Base-by-base conservation (phyloP, 2,329 filamentous ascomycete genomes). In the Fusarium denticulatum region DNA sequence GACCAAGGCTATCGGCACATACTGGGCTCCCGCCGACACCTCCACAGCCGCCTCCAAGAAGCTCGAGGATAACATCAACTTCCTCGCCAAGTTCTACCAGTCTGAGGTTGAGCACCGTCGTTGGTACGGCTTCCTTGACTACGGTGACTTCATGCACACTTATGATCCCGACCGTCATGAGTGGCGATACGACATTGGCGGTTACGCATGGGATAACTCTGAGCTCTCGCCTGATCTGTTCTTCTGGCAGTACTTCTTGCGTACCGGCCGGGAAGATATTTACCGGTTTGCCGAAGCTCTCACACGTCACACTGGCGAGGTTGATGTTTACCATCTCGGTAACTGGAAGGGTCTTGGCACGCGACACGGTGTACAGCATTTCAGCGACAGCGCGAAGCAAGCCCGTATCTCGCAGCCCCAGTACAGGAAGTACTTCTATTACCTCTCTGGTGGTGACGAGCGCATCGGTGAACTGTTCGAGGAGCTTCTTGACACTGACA, bases 171-270 rank as follows among this genome's bases (percentile, higher is more conserved):
- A 90, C 76, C 82, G 89, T 9, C 89, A 91, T 69, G 83, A 83
- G 2, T 92, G 90, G 90, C 85, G 88, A 3, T 91, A 91, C 63
- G 90, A 92, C 50, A 79, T 91, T 24, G 90, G 90, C 7, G 90
- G 90, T 0, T 91, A 89, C 65, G 89, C 88, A 0, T 91, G 90
- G 90, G 89, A 91, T 55, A 91, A 91, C 75, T 89, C 87, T 0
- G 89, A 92, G 76, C 82, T 92, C 0, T 91, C 89, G 0, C 88
- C 90, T 0, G 89, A 91, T 72, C 79, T 91, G 5, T 91, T 88
- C 81, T 86, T 91, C 73, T 91, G 90, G 90, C 86, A 85, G 8
- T 88, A 89, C 64, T 92, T 91, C 80, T 83, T 91, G 5, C 86
- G 87, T 15, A 91, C 88, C 0, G 89, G 89, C 0, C 83, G 87